These are phyloP conservation scores for Arabis hirsuta DNA, from an alignment of 345 rosid species.

Conservation along the genomic window DNA sequence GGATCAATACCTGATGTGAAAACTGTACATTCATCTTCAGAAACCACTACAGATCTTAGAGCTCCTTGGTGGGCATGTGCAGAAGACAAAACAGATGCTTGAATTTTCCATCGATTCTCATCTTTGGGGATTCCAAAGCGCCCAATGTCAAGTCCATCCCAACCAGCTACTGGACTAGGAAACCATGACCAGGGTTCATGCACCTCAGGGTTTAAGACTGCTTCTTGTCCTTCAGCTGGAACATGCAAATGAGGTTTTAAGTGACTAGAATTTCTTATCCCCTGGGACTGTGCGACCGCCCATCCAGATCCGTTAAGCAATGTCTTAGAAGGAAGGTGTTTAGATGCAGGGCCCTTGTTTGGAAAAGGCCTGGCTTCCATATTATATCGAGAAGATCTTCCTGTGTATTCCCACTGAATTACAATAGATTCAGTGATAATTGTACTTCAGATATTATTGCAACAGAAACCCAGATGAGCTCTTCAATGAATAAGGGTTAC, in stretches of 20 bases:
- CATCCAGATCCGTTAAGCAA: slow-evolving; percentile 85
- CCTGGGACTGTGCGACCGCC: slow-evolving; percentile 79
- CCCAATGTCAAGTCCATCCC: slow-evolving; percentile 87
- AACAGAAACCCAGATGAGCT: slow-evolving; percentile 24
- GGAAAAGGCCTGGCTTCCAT: slow-evolving; percentile 53
- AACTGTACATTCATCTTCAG: slow-evolving; percentile 80
- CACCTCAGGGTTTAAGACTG: slow-evolving; percentile 52
- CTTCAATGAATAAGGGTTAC: slow-evolving; percentile 45
- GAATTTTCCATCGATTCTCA: slow-evolving; percentile 87
- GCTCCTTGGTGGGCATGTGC: slow-evolving; percentile 87
- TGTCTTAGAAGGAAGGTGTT: slow-evolving; percentile 65
- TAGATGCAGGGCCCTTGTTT: slow-evolving; percentile 55
- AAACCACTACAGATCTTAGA: slow-evolving; percentile 77
- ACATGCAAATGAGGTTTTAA: slow-evolving; percentile 58
- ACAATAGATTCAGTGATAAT: slow-evolving; percentile 47
- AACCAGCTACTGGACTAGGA: slow-evolving; percentile 82
- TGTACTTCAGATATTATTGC: slow-evolving; percentile 15
- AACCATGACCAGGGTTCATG: slow-evolving; percentile 93
- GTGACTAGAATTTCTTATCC: slow-evolving; percentile 59
- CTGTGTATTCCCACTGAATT: slow-evolving; percentile 89
- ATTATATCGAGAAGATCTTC: slow-evolving; percentile 67
- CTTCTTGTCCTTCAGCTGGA: slow-evolving; percentile 49
- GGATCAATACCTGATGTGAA: slow-evolving; percentile 91
- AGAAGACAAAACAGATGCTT: slow-evolving; percentile 76
- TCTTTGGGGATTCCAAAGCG: slow-evolving; percentile 78